Base-by-base conservation (phyloP, 1,284 basidiomycete genomes). In the Malassezia nana region DNA sequence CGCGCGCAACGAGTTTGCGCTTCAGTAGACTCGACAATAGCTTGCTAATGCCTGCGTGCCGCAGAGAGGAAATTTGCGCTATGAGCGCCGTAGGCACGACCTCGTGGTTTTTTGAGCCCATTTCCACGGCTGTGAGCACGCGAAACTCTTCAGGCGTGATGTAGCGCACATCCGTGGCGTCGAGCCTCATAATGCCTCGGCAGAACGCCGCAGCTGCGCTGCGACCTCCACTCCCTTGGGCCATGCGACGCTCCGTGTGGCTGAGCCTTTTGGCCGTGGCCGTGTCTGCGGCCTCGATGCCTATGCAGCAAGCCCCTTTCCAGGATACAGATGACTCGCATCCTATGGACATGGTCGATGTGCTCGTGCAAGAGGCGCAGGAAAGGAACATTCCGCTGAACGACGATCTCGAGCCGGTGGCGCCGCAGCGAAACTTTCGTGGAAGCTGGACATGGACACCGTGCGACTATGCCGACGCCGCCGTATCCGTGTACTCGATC, bases 81-180 rank as follows among this genome's bases (percentile, higher is more conserved):
- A 96, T 88, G 55, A 96, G 81, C 0, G 81, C 75, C 0, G 87
- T 84, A 1, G 92, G 92, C 2, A 99, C 91, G 39, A 95, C 81
- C 76, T 96, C 87, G 73, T 98, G 92, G 70, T 96, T 96, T 78
- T 94, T 94, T 4, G 89, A 94, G 30, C 92, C 94, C 81, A 94
- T 90, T 78, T 99, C 92, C 35, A 94, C 89, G 44, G 92, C 89
- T 22, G 88, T 89, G 30, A 98, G 79, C 12, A 96, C 89, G 47
- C 91, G 80, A 76, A 96, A 98, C 74, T 95, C 90, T 57, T 96
- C 91, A 24, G 84, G 79, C 8, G 86, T 84, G 58, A 98, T 79
- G 76, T 96, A 98, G 72, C 94, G 80, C 61, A 98, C 79, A 77
- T 96, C 92, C 29, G 88, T 92, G 7, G 87, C 87, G 75, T 95